Evolutionary conservation across 2,329 filamentous ascomycete genomes (phyloP).

Genomic region (Calonectria pseudoreteaudii): DNA sequence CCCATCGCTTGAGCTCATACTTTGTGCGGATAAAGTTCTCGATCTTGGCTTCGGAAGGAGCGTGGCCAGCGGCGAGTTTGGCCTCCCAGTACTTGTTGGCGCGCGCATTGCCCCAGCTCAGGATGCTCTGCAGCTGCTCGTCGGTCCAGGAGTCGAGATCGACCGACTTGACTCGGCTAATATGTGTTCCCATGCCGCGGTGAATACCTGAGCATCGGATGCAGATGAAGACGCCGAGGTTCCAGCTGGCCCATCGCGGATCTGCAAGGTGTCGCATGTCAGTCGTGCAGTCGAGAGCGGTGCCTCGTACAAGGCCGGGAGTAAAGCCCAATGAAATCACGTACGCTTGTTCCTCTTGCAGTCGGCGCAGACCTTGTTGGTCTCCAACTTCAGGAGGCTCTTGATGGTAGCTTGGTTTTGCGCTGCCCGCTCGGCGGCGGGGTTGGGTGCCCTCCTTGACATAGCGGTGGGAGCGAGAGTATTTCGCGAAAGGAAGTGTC

Average conservation of each 20-base stretch:
- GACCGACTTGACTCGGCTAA: constrained; percentile 97
- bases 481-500: neutral
- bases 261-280: constrained; percentile 63
- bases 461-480: constrained; percentile 57
- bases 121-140: constrained; percentile 92
- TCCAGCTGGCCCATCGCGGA: constrained; percentile 99
- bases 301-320: neutral
- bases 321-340: constrained; percentile 46
- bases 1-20: constrained; percentile 98
- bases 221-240: constrained; percentile 95
- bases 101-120: constrained; percentile 95
- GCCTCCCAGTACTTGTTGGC: constrained; percentile 99
- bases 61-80: constrained; percentile 90
- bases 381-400: constrained; percentile 91
- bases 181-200: constrained; percentile 98
- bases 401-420: constrained; percentile 96
- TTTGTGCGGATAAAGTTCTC: constrained; percentile 99
- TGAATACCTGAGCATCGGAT: constrained; percentile 99
- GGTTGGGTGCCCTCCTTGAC: constrained; percentile 83
- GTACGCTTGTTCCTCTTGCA: constrained; percentile 99
- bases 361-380: constrained; percentile 97
- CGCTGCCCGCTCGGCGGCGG: constrained; percentile 86
- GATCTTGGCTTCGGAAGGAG: constrained; percentile 96
- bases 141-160: constrained; percentile 99
- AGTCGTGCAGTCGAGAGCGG: neutral